Evolutionary conservation across 805 yeast species (phyloP), one percentile per base, ranked within the genome.

Genomic region (Blastobotrys mokoenaii): DNA sequence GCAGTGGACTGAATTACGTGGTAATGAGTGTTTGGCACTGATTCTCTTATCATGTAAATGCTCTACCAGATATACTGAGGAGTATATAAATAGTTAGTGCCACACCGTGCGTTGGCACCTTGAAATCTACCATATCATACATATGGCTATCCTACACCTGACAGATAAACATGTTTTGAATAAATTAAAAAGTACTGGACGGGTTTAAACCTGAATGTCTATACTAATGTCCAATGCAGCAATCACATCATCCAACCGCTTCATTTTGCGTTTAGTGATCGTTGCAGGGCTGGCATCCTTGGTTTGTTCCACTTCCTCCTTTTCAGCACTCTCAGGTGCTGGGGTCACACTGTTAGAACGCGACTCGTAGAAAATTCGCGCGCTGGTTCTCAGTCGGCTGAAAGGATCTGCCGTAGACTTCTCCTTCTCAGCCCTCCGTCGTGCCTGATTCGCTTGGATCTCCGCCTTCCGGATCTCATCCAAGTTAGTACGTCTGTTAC

Each of bases 381-480:
- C 85, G 50, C 80, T 83, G 1, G 97, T 90, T 61, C 85, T 82
- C 59, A 93, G 74, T 62, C 97, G 79, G 53, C 84, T 78, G 65
- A 93, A 93, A 17, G 98, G 97, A 67, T 93, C 77, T 44, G 76
- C 70, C 46, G 66, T 65, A 46, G 71, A 52, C 53, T 61, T 54
- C 65, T 45, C 48, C 35, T 51, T 54, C 41, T 51, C 38, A 41
- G 60, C 63, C 56, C 52, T 63, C 58, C 66, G 77, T 53, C 80
- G 74, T 60, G 66, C 69, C 44, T 76, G 81, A 16, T 74, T 72
- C 40, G 83, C 78, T 54, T 71, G 70, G 41, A 79, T 64, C 61
- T 89, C 97, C 0, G 95, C 96, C 56, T 75, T 73, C 58, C 94
- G 80, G 54, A 88, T 78, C 40, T 76, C 77, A 43, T 79, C 79